Percentiles rank a stretch among this genome's conserved stretches.
Conservation (phyloP, 352 stramenopile genomes). For the Globisporangium abappressorium region DNA sequence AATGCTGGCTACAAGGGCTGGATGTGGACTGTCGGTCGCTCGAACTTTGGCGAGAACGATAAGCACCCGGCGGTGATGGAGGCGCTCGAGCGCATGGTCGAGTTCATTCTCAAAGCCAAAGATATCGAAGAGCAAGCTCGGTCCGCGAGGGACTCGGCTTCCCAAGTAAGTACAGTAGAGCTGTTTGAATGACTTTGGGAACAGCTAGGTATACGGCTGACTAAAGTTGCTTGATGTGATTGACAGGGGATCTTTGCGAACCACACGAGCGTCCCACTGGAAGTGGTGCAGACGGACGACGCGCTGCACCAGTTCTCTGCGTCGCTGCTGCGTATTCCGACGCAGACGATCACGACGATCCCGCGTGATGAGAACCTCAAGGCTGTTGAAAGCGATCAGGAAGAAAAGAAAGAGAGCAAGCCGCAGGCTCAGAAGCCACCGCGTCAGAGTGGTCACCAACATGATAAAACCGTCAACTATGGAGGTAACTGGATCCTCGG, state of each 20-base stretch:
- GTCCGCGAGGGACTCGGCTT: constrained; percentile 24
- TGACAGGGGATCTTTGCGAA: constrained; percentile 42
- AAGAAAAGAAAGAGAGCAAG: constrained; percentile 13
- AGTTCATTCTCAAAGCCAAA: constrained; percentile 42
- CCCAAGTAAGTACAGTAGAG: constrained; percentile 17
- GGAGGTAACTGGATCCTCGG: constrained; percentile 81
- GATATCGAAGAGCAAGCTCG: constrained; percentile 32
- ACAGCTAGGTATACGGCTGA: background rate
- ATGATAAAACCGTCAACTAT: constrained; percentile 26
- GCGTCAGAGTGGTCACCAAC: background rate
- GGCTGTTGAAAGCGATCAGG: constrained; percentile 20
- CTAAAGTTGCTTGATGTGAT: background rate
- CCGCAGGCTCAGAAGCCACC: background rate
- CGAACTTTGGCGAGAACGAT: constrained; percentile 81
- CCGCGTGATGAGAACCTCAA: constrained; percentile 54
- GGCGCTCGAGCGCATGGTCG: constrained; percentile 76
- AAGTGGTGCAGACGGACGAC: constrained; percentile 58
- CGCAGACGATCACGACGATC: constrained; percentile 73
- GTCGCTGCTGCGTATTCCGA: constrained; percentile 65
- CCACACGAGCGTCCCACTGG: constrained; percentile 30
- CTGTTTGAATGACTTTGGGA: background rate
- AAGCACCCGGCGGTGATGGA: constrained; percentile 71
- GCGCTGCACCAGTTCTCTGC: constrained; percentile 64
- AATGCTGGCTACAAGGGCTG: constrained; percentile 70
- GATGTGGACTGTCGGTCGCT: constrained; percentile 82